phyloP scores from a whole-genome alignment of 108 stramenopile genomes.

The Cyclotella kingstonii region DNA sequence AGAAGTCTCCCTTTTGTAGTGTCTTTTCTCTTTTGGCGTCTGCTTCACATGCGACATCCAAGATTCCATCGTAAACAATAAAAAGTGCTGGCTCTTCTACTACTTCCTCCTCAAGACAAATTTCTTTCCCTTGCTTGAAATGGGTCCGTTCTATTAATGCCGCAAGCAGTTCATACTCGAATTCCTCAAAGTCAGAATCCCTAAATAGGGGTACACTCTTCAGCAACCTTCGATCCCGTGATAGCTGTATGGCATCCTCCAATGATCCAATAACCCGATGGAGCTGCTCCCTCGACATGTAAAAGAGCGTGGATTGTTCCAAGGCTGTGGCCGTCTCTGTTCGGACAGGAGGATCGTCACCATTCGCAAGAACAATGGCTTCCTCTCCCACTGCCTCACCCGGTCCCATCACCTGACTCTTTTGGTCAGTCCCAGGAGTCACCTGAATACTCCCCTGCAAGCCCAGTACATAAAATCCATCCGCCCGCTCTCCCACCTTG shows the following conservation, averaged over 20 bases:
- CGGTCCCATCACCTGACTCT: conserved; percentile 21
- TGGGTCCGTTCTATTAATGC: conserved; percentile 40
- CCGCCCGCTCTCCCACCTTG: conserved; percentile 48
- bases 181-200: conserved; percentile 51
- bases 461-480: conserved; percentile 74
- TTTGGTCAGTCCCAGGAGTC: conserved; percentile 31
- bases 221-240: conserved; percentile 47
- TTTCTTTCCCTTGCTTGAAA: conserved; percentile 59
- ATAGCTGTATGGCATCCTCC: conserved; percentile 29
- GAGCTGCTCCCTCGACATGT: conserved; percentile 54
- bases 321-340: conserved; percentile 69
- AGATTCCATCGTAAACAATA: conserved; percentile 51
- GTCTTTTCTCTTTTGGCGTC: conserved; percentile 34
- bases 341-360: conserved; percentile 39
- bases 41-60: conserved; percentile 56
- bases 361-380: conserved; percentile 19
- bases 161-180: conserved; percentile 55
- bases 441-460: conserved; percentile 68
- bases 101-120: conserved; percentile 71
- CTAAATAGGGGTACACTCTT: conserved; percentile 45
- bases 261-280: conserved; percentile 66
- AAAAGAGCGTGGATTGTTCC: conserved; percentile 38
- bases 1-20: conserved; percentile 33
- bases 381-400: conserved; percentile 47
- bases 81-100: conserved; percentile 51